Base-by-base conservation (phyloP, 2,329 filamentous ascomycete genomes). In the Cercospora berteroae region DNA sequence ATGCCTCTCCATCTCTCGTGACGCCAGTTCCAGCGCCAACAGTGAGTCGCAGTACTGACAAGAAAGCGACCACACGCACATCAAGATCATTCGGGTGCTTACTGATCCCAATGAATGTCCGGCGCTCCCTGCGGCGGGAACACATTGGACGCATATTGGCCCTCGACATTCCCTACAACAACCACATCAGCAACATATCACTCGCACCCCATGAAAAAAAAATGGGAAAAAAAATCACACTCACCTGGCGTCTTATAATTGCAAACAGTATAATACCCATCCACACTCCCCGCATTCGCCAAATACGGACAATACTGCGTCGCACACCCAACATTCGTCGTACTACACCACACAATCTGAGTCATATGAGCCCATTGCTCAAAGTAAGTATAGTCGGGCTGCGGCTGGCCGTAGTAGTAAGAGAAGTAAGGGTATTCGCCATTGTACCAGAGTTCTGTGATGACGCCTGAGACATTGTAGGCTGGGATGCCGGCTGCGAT, bases 391-490 rank as follows among this genome's bases (percentile, higher is more conserved):
- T 87, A 86, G 74, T 86, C 79, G 23, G 90, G 89, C 76, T 82
- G 84, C 67, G 79, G 76, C 72, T 83, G 67, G 71, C 88, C 89
- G 75, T 90, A 94, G 8, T 71, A 66, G 64, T 81, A 79, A 25
- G 76, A 74, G 65, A 84, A 84, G 80, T 84, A 89, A 68, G 77
- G 77, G 73, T 90, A 82, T 80, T 96, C 93, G 75, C 86, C 87
- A 78, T 94, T 92, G 86, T 97, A 97, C 92, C 95, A 97, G 81
- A 90, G 84, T 78, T 94, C 86, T 74, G 88, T 92, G 77, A 94
- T 88, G 73, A 89, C 88, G 70, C 85, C 83, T 63, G 88, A 87
- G 68, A 92, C 83, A 48, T 88, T 85, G 68, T 79, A 80, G 25
- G 81, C 79, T 1, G 80, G 75, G 69, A 87, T 84, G 69, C 89